Percentiles rank a stretch among this genome's conserved stretches.
These are phyloP conservation scores for Gossypium gossypioides DNA, from an alignment of 441 rosid genomes.

Conservation along the genomic window DNA sequence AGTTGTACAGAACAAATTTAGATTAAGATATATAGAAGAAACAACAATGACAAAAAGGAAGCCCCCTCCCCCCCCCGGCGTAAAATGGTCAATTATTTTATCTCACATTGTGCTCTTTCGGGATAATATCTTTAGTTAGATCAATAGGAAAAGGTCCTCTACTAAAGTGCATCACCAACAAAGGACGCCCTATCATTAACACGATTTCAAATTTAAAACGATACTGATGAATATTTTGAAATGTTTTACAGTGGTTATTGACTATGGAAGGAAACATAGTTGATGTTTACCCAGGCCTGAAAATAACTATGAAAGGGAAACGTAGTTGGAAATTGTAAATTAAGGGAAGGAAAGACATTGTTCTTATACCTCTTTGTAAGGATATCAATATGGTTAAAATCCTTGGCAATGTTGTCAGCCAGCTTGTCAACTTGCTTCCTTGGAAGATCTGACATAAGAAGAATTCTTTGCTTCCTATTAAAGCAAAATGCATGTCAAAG, in stretches of 20 bases:
- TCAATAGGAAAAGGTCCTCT: not conserved
- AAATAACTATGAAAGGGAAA: not conserved
- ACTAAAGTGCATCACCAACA: not conserved
- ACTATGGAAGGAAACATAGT: not conserved
- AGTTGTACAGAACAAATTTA: not conserved
- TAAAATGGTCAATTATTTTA: not conserved
- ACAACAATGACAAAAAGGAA: not conserved
- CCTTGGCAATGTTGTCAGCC: conserved; percentile 67
- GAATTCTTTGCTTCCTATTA: conserved; percentile 83
- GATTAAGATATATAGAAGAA: not conserved
- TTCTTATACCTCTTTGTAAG: conserved; percentile 70
- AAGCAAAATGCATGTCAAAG: conserved; percentile 15
- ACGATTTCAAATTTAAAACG: not conserved
- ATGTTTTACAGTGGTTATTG: not conserved
- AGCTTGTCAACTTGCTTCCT: conserved; percentile 87
- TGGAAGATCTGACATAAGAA: conserved; percentile 91
- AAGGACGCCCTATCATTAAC: not conserved
- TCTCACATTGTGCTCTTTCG: not conserved
- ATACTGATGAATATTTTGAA: not conserved
- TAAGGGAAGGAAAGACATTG: not conserved
- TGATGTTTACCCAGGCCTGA: not conserved
- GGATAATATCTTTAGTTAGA: not conserved
- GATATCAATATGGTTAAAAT: conserved; percentile 75
- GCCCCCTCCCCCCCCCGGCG: not conserved
- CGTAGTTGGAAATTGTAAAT: not conserved